These are phyloP conservation scores for Trametes punicea DNA, from an alignment of 768 basidiomycete species.

Conservation along the genomic window DNA sequence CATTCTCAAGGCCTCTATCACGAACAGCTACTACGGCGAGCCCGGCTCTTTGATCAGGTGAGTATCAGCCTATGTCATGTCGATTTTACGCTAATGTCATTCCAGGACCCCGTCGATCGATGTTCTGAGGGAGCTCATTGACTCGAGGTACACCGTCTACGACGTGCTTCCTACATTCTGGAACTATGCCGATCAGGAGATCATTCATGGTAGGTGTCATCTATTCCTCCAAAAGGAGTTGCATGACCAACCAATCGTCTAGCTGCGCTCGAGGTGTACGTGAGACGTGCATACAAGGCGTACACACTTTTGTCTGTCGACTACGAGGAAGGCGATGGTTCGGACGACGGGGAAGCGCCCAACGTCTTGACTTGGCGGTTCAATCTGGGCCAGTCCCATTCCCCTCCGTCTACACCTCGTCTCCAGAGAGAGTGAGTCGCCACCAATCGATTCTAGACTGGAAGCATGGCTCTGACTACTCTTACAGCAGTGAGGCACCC, in stretches of 20 bases:
- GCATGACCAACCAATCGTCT: not conserved
- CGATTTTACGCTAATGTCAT: not conserved
- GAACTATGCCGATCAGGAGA: constrained; percentile 78
- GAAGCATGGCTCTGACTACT: not conserved
- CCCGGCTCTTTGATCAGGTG: constrained; percentile 60
- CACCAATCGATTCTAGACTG: constrained; percentile 8
- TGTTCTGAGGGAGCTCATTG: constrained; percentile 87
- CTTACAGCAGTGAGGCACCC: constrained; percentile 45
- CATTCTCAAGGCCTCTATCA: constrained; percentile 85
- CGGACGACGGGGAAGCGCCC: constrained; percentile 80
- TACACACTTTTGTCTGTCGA: constrained; percentile 90
- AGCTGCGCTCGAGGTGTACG: constrained; percentile 96
- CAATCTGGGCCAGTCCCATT: constrained; percentile 86
- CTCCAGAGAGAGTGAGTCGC: constrained; percentile 47
- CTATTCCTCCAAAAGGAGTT: not conserved
- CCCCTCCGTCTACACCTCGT: constrained; percentile 80
- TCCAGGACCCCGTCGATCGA: constrained; percentile 79
- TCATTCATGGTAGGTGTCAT: constrained; percentile 62
- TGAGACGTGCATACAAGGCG: constrained; percentile 92
- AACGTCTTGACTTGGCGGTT: constrained; percentile 90
- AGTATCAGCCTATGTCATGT: not conserved
- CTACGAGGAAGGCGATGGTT: constrained; percentile 87
- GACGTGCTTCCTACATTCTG: constrained; percentile 98
- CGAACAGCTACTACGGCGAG: constrained; percentile 88
- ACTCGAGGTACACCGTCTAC: constrained; percentile 95